Evolutionary conservation across 1,139 yeast genomes (phyloP).

Genomic region (Lodderomyces parapsilosis): DNA sequence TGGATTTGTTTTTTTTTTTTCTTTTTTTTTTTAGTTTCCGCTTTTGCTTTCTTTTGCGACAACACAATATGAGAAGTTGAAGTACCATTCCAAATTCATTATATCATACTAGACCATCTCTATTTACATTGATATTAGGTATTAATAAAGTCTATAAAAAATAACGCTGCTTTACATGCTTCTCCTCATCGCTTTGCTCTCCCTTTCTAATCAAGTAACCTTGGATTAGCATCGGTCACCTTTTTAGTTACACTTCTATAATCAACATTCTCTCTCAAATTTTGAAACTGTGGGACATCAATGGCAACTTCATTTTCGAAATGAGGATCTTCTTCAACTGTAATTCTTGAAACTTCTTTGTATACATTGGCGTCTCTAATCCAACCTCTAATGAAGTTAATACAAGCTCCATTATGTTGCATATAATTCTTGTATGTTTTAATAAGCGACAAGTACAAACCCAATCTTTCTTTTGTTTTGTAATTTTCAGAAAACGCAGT

Average conservation of each 20-base stretch:
- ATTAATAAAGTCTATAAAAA: slow-evolving; percentile 1
- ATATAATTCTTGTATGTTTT: slow-evolving; percentile 48
- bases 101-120: slow-evolving; percentile 1
- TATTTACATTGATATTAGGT: slow-evolving; percentile 5
- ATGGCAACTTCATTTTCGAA: slow-evolving; percentile 22
- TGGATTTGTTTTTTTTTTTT: slow-evolving; percentile 1
- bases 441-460: slow-evolving; percentile 58
- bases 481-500: slow-evolving; percentile 52
- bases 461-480: slow-evolving; percentile 42
- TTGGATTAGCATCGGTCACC: slow-evolving; percentile 15
- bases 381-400: slow-evolving; percentile 37
- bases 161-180: neutral
- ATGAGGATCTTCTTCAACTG: slow-evolving; percentile 18
- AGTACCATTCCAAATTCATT: neutral
- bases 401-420: slow-evolving; percentile 36
- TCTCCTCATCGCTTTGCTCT: neutral
- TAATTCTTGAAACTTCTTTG: slow-evolving; percentile 21
- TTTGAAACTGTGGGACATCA: slow-evolving; percentile 23
- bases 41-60: neutral
- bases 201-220: slow-evolving; percentile 11
- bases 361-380: slow-evolving; percentile 23
- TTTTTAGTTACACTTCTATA: slow-evolving; percentile 24
- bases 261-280: slow-evolving; percentile 30
- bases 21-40: neutral
- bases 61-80: too few relatives aligned